phyloP scores from a whole-genome alignment of 1,284 basidiomycete species.

The Cryptococcus deneoformans region DNA sequence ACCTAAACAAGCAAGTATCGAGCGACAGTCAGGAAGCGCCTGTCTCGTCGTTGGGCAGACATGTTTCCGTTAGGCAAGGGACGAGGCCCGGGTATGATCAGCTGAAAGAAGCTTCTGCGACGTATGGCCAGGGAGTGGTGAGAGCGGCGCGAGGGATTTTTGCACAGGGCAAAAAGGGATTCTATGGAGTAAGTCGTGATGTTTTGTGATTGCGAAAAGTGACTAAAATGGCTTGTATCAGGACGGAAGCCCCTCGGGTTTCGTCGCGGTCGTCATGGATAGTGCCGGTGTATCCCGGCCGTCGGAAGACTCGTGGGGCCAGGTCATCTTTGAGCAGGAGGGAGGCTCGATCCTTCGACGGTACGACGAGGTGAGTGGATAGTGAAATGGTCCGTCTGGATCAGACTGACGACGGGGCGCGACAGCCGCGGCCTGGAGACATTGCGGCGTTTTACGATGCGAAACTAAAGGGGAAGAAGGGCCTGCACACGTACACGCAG shows the following conservation, averaged over 20 bases:
- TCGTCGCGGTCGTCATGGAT: constrained; percentile 63
- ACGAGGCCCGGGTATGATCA: constrained; percentile 54
- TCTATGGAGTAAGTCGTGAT: constrained; percentile 58
- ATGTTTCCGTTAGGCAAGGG: not conserved
- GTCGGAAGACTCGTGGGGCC: constrained; percentile 57
- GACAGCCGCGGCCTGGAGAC: constrained; percentile 71
- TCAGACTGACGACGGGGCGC: constrained; percentile 38
- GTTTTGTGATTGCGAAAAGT: too few species aligned
- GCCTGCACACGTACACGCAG: constrained; percentile 65
- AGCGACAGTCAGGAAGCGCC: not conserved
- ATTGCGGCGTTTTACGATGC: constrained; percentile 71
- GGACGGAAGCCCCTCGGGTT: constrained; percentile 76
- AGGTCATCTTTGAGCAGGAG: constrained; percentile 70
- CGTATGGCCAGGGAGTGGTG: constrained; percentile 68
- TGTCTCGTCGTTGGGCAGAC: constrained; percentile 47
- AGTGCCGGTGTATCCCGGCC: constrained; percentile 29
- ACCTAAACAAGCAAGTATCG: not conserved
- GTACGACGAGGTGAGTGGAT: constrained; percentile 61
- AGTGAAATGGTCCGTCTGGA: too few species aligned
- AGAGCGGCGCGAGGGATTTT: constrained; percentile 63
- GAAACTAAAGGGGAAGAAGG: constrained; percentile 78
- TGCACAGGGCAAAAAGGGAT: constrained; percentile 69
- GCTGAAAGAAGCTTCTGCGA: constrained; percentile 65
- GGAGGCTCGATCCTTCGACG: constrained; percentile 65
- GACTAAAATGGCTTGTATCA: constrained; percentile 9